Conservation (phyloP, 176 grass and related monocot genomes). For the Oryza brachyantha region DNA sequence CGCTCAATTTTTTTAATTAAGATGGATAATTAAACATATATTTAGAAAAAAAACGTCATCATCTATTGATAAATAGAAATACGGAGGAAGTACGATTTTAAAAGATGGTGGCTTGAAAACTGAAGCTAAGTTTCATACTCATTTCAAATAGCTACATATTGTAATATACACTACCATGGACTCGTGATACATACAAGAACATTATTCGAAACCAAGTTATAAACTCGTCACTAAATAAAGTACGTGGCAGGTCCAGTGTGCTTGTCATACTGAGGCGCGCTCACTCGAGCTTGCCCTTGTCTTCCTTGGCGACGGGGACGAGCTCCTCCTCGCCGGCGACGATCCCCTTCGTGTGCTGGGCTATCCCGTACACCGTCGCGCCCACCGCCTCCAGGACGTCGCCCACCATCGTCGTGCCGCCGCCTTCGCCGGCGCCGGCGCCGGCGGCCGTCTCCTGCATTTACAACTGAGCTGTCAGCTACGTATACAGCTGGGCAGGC, state of each 20-base stretch:
- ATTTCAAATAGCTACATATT: background rate
- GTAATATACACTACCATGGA: background rate
- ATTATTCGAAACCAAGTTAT: background rate
- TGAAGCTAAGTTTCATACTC: too few relatives aligned
- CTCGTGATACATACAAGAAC: background rate
- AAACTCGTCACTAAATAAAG: background rate
- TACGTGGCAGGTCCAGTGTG: background rate
- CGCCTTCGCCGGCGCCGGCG: background rate
- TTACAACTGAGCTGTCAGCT: conserved; percentile 24
- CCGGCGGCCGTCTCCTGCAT: background rate
- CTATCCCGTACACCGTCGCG: conserved; percentile 53
- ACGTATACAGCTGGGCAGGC: background rate
- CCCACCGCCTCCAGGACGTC: conserved; percentile 63
- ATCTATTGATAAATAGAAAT: too few relatives aligned
- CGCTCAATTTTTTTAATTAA: too few relatives aligned
- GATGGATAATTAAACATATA: too few relatives aligned
- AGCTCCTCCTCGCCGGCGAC: conserved; percentile 59
- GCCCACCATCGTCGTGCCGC: conserved; percentile 26
- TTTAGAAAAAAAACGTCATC: too few relatives aligned
- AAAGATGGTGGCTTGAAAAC: too few relatives aligned
- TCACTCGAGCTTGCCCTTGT: conserved; percentile 24
- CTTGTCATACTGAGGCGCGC: background rate
- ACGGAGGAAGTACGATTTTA: too few relatives aligned
- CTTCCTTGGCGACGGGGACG: conserved; percentile 13
- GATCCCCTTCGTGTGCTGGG: conserved; percentile 50